Conservation (phyloP, 305 asterid genomes). For the Salvia sclarea region DNA sequence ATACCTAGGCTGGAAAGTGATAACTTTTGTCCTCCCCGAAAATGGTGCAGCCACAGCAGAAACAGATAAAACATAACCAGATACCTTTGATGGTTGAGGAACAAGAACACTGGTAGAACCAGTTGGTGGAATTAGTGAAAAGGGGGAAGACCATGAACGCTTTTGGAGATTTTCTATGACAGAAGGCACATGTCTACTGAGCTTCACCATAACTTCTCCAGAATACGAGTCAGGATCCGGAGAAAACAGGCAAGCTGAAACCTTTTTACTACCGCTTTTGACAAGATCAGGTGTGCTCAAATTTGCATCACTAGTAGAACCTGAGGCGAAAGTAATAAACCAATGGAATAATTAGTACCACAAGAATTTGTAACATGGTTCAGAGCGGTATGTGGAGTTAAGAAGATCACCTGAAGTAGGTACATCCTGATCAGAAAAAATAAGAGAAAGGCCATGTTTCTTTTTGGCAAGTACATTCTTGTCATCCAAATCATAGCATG, state of each 20-base stretch:
- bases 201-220: slow-evolving; percentile 68
- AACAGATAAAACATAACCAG: slow-evolving; percentile 82
- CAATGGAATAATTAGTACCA: slow-evolving; percentile 25
- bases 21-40: slow-evolving; percentile 84
- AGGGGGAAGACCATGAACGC: slow-evolving; percentile 75
- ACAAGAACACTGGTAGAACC: slow-evolving; percentile 81
- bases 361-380: slow-evolving; percentile 25
- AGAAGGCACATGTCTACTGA: slow-evolving; percentile 64
- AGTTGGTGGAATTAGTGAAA: slow-evolving; percentile 89
- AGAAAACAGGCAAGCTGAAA: slow-evolving; percentile 77
- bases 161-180: slow-evolving; percentile 48
- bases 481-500: slow-evolving; percentile 77
- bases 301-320: slow-evolving; percentile 46
- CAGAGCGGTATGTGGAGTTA: slow-evolving; percentile 33
- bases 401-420: slow-evolving; percentile 45
- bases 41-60: slow-evolving; percentile 89
- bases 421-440: slow-evolving; percentile 54
- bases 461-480: slow-evolving; percentile 47
- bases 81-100: slow-evolving; percentile 69
- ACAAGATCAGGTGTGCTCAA: slow-evolving; percentile 43
- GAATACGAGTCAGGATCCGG: slow-evolving; percentile 75
- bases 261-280: slow-evolving; percentile 48
- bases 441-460: slow-evolving; percentile 77
- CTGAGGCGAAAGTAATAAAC: slow-evolving; percentile 40
- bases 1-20: slow-evolving; percentile 93